These are phyloP conservation scores for Amaranthus hypochondriacus DNA, from an alignment of 148 eudicot genomes.

Conservation along the genomic window DNA sequence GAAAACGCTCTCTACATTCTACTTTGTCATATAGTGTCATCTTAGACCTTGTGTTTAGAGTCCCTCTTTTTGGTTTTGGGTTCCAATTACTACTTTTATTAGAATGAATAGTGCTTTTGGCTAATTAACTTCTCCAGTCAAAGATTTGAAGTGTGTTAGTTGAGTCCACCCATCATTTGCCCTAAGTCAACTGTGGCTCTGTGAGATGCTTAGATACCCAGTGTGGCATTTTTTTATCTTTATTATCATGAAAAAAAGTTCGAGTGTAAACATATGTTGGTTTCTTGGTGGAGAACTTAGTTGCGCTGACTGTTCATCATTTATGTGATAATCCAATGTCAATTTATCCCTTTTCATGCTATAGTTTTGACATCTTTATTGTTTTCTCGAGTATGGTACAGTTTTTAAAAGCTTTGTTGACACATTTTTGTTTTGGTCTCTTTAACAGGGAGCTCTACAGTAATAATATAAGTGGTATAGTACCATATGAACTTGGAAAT, in stretches of 20 bases:
- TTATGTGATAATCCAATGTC: background rate
- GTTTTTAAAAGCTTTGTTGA: background rate
- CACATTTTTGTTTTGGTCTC: background rate
- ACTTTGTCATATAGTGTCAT: background rate
- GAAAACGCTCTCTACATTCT: background rate
- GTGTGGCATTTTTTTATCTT: background rate
- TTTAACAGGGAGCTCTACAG: constrained; percentile 74
- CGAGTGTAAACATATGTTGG: too few species aligned
- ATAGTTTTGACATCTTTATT: background rate
- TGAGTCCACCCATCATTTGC: background rate
- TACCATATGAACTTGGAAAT: constrained; percentile 75
- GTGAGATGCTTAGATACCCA: background rate
- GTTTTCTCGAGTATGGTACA: background rate
- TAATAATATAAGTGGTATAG: constrained; percentile 64
- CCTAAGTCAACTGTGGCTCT: background rate
- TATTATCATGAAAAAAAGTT: background rate
- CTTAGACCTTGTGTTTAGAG: background rate
- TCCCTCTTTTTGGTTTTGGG: background rate
- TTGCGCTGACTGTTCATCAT: background rate
- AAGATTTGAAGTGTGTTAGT: background rate
- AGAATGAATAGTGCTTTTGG: background rate
- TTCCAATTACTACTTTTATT: background rate
- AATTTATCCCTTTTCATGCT: background rate
- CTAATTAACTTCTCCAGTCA: background rate
- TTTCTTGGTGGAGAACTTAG: too few species aligned